Conservation (phyloP, 108 stramenopile genomes). For the Cyclotella atomus region DNA sequence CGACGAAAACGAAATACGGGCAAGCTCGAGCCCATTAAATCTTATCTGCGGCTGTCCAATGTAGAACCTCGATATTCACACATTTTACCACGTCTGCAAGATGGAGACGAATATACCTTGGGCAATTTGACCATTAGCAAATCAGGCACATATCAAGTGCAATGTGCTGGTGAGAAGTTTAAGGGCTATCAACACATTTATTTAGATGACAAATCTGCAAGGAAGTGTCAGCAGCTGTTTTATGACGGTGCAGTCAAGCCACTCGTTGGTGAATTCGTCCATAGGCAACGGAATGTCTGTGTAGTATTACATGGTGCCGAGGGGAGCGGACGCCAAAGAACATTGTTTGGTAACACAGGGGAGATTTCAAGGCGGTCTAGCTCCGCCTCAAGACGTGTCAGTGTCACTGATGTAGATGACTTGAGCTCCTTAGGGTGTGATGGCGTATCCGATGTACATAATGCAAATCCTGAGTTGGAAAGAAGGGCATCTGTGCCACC, state of each 20-base stretch:
- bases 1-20: not conserved
- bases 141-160: slow-evolving; percentile 21
- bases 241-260: slow-evolving; percentile 11
- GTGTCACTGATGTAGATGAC: not conserved
- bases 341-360: slow-evolving; percentile 6
- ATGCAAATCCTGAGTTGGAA: not conserved
- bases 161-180: slow-evolving; percentile 18
- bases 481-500: slow-evolving; percentile 3
- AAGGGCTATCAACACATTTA: slow-evolving; percentile 18
- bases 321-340: slow-evolving; percentile 16
- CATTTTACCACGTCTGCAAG: slow-evolving; percentile 8
- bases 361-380: not conserved
- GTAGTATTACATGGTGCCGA: slow-evolving; percentile 19
- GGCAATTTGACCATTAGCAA: slow-evolving; percentile 13
- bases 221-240: slow-evolving; percentile 2
- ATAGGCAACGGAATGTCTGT: slow-evolving; percentile 21
- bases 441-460: slow-evolving; percentile 19
- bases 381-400: not conserved
- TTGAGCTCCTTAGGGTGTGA: slow-evolving; percentile 20
- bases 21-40: slow-evolving; percentile 18
- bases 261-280: slow-evolving; percentile 22
- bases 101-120: not conserved
- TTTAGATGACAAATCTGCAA: slow-evolving; percentile 7
- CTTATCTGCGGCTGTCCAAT: slow-evolving; percentile 16
- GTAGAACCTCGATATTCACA: not conserved